Conservation (phyloP, 768 basidiomycete genomes). For the Leccinum sublutescens region DNA sequence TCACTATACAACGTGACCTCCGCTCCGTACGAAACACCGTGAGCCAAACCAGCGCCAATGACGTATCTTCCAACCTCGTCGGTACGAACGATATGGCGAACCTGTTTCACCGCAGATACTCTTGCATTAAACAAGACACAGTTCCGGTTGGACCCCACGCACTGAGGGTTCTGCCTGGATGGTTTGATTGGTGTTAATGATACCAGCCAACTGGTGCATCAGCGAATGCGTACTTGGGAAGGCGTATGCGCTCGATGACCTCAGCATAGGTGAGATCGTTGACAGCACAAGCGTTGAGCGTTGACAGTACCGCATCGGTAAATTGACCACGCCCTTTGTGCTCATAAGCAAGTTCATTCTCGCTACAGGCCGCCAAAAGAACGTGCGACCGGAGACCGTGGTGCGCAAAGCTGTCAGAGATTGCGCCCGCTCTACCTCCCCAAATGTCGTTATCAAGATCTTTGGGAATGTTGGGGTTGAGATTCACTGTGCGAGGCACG, state of each 20-base stretch:
- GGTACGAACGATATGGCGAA: conserved; percentile 2
- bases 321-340: conserved; percentile 23
- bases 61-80: conserved; percentile 9
- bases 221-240: conserved; percentile 6
- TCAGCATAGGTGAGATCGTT: conserved; percentile 26
- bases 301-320: conserved; percentile 22
- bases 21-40: conserved; percentile 23
- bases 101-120: conserved; percentile 8
- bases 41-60: conserved; percentile 24
- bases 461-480: conserved; percentile 4
- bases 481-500: conserved; percentile 3
- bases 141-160: conserved; percentile 23
- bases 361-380: conserved; percentile 43
- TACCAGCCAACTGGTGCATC: neutral
- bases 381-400: conserved; percentile 38
- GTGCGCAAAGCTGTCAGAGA: conserved; percentile 22
- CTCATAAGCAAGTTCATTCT: conserved; percentile 34
- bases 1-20: conserved; percentile 22
- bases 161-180: conserved; percentile 30
- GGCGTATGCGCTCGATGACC: conserved; percentile 18
- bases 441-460: conserved; percentile 30
- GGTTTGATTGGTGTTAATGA: neutral
- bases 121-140: conserved; percentile 27
- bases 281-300: conserved; percentile 5
- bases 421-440: conserved; percentile 9